Base-by-base conservation (phyloP, 83 land plant species). In the Thuja plicata region DNA sequence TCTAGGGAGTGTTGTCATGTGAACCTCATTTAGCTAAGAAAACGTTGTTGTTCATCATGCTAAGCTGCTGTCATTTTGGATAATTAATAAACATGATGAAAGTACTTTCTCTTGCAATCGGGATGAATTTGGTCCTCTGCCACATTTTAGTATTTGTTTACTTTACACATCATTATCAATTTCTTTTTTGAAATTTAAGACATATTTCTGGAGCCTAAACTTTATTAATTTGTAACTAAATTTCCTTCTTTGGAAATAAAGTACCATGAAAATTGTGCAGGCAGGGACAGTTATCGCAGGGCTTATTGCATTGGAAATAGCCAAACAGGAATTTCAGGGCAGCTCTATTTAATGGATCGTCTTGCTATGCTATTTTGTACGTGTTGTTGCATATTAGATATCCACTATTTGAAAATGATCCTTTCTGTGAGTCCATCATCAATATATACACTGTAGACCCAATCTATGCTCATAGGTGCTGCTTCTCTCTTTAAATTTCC, bases 211-310 rank as follows among this genome's bases (percentile, higher is more conserved):
- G 11, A 46, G 85, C 45, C 27, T 32, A 11, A 46, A 82, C 27
- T 46, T 82, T 46, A 10, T 82, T 27, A 21, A 12, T 82, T 82
- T 82, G 16, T 41, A 82, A 82, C 41, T n/a, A 46, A 82, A 82
- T 82, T 82, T 34, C 5, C 34, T 52, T 82, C 45, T 82, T 43
- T 11, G 5, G 24, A 82, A 45, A 13, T 52, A 24, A 82, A 45
- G 0, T 45, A 4, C 0, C 27, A 3, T 82, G 52, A 82, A 82
- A 82, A 45, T 45, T 88, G 81, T 79, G 89, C 90, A 97, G 97
- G 99, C 97, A 87, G 99, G 98, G 13, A 97, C 98, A 62, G 97
- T 98, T 35, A 97, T 95, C 86, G 95, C 97, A 24, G 97, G 96
- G 87, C 94, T 97, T 74, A 93, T 96, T 74, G 96, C 99, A 30